Base-by-base conservation (phyloP, 2,329 filamentous ascomycete species). In the Tetracladium maxilliforme region DNA sequence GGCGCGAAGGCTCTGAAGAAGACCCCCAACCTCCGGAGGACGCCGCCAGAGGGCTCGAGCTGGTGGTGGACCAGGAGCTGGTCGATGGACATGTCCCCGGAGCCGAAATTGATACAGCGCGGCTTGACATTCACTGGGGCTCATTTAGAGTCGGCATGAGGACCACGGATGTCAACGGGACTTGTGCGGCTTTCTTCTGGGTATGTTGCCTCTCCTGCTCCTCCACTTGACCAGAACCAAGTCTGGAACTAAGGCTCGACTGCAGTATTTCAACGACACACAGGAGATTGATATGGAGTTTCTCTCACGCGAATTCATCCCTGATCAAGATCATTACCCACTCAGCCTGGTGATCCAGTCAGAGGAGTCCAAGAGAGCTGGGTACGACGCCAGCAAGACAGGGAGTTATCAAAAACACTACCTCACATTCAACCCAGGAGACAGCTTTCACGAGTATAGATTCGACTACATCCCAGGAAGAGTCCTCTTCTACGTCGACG, bases 271-370 rank as follows among this genome's bases (percentile, higher is more conserved):
- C 50, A 81, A 83, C 45, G 71, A 86, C 47, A 77, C 74, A 2
- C 72, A 80, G 41, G 79, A 86, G 40, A 82, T 86, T 38, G 79
- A 86, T 43, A 71, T 86, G 50, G 80, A 87, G 36, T 80, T 84
- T 41, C 60, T 86, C 3, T 80, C 77, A 3, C 56, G 56, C 13
- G 60, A 82, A 33, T 79, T 74, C 43, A 56, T 66, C 30, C 35
- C 42, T 3, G 39, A 42, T 23, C 59, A 61, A 26, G 45, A 51
- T 14, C 56, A 56, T 16, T 74, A 62, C 33, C 64, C 70, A 0
- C 56, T 84, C 26, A 81, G 84, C 42, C 64, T 86, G 2, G 77
- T 84, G n/a, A 54, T 84, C 6, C 80, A 86, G 42, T 76, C 77
- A 2, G 58, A 58, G 6, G 50, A 63, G 16, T 70, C 76, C 0